Evolutionary conservation across 305 asterid species (phyloP), one percentile per base, ranked within the genome.

Genomic region (Caryopteris hybrid): DNA sequence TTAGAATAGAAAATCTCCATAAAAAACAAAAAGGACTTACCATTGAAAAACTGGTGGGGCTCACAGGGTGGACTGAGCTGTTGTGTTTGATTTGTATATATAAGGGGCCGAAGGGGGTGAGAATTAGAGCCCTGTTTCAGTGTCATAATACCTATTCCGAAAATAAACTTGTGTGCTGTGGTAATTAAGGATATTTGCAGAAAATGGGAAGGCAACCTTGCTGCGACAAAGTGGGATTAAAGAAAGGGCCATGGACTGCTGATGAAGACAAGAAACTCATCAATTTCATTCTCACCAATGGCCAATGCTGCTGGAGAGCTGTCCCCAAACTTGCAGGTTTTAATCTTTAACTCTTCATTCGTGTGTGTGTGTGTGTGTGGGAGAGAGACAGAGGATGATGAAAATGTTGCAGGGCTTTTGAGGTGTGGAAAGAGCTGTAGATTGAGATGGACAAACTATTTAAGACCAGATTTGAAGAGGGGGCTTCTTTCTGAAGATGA

Each of bases 341-440:
- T 20, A 1, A 0, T 27, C 2, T 25, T 0, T 16, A 5, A 0
- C 0, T 42, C 31, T 61, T 1, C 5, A 29, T 25, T 47, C 45
- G 22, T 62, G 4, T n/a, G 20, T 27, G 3, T 53, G 0, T 52
- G 57, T 52, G 59, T 12, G 59, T 8, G 38, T 8, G 38, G 21
- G 55, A 21, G 12, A 0, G 12, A 8, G 14, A 41, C 5, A 12
- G n/a, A 41, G 16, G 21, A 56, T 56, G 63, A 33, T 56, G 25
- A 55, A 12, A 9, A 18, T 33, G 14, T 22, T 83, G 56, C 73
- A 84, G 89, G 89, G 60, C 62, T 84, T 9, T 58, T 81, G 67
- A 75, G 89, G 73, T 89, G 94, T 58, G 95, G 94, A 47, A 89
- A 89, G 81, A 87, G 96, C 78, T 89, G 96, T 79, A 83, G 96